A percentile compares a stretch with the other conserved stretches of the same genome.
Conservation (phyloP, 2,329 filamentous ascomycete species). For the Colletotrichum camelliae region DNA sequence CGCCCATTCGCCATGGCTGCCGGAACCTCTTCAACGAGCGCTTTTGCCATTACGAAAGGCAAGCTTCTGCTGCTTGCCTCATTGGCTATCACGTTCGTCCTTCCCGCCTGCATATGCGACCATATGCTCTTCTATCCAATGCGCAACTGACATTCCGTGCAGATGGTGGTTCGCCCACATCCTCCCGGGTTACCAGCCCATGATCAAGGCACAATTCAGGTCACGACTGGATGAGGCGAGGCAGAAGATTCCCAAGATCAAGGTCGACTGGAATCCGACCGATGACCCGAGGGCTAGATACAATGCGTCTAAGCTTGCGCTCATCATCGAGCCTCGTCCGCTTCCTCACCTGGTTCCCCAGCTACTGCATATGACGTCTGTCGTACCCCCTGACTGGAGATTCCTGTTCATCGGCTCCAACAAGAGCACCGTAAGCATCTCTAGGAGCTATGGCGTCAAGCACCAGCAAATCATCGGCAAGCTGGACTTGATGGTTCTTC, state of each 20-base stretch:
- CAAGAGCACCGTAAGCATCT: conserved; percentile 50
- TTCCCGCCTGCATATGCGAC: background rate
- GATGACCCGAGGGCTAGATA: conserved; percentile 39
- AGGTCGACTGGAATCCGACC: conserved; percentile 41
- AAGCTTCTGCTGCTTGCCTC: conserved; percentile 39
- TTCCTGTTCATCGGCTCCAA: conserved; percentile 59
- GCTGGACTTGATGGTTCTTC: conserved; percentile 54
- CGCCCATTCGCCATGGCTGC: conserved; percentile 16
- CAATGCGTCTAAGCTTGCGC: conserved; percentile 56
- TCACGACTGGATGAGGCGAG: conserved; percentile 43
- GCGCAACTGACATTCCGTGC: background rate
- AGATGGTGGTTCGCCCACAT: conserved; percentile 55
- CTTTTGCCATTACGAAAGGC: conserved; percentile 37
- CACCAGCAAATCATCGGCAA: conserved; percentile 56
- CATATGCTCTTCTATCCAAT: background rate
- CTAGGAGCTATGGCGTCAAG: conserved; percentile 50
- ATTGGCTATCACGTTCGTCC: conserved; percentile 42
- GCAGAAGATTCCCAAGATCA: conserved; percentile 43
- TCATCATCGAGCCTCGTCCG: conserved; percentile 56
- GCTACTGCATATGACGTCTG: conserved; percentile 56
- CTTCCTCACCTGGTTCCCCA: conserved; percentile 54
- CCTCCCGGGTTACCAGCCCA: conserved; percentile 47
- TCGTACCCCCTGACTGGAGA: conserved; percentile 62
- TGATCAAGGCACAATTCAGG: conserved; percentile 43
- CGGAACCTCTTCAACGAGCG: conserved; percentile 10